These are phyloP conservation scores for Flueggea neowawraea DNA, from an alignment of 441 rosid genomes.

Conservation along the genomic window DNA sequence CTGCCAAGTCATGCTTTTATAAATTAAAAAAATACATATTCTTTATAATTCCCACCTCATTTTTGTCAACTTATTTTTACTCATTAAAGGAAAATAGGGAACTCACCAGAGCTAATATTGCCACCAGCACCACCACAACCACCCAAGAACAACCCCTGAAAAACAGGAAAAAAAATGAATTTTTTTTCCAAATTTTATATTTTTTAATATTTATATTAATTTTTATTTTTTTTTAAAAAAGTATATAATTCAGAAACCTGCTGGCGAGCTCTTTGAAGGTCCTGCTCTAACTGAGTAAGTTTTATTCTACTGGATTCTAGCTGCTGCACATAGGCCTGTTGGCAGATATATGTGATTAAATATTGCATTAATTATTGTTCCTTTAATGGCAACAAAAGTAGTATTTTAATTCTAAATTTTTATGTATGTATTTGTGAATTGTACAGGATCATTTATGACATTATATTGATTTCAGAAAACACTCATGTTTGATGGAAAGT, in stretches of 20 bases:
- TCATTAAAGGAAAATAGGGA: background rate
- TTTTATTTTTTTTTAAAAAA: background rate
- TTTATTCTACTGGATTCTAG: constrained; percentile 93
- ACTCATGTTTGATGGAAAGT: constrained; percentile 1
- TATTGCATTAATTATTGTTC: background rate
- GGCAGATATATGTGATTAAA: background rate
- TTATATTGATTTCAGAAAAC: background rate
- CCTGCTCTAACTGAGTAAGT: constrained; percentile 91
- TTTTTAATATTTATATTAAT: background rate
- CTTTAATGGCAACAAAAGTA: background rate
- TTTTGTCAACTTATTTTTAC: no score
- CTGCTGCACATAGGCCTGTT: constrained; percentile 97
- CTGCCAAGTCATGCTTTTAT: constrained; percentile 5
- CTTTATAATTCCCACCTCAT: no score
- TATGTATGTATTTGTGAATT: no score
- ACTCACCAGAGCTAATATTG: constrained; percentile 81
- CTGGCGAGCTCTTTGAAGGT: constrained; percentile 87
- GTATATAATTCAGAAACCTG: constrained; percentile 41
- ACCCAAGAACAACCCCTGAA: constrained; percentile 76
- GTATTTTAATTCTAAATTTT: background rate
- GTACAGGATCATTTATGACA: background rate
- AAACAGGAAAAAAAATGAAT: background rate
- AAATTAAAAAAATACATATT: no score
- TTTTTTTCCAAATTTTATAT: background rate
- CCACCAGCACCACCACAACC: constrained; percentile 50